Conservation (phyloP, 805 yeast species). For the Metschnikowia sp. region DNA sequence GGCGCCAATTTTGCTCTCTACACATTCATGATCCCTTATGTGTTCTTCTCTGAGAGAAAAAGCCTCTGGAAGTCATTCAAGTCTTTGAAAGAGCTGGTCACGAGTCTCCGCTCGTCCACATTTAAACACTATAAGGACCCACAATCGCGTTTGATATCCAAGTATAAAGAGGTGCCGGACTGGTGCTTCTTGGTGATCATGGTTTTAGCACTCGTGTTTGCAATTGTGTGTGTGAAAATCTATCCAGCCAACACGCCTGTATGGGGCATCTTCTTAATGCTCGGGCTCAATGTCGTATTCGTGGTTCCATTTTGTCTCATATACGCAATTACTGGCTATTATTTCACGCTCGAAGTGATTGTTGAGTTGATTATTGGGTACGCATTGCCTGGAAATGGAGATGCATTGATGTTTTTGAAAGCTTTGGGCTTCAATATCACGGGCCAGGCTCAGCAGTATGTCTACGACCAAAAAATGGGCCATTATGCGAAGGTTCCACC, state of each 20-base stretch:
- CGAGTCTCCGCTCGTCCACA: slow-evolving; percentile 16
- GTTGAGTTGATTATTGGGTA: slow-evolving; percentile 42
- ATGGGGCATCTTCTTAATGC: slow-evolving; percentile 38
- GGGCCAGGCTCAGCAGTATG: slow-evolving; percentile 44
- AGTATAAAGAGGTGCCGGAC: slow-evolving; percentile 38
- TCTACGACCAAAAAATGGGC: slow-evolving; percentile 45
- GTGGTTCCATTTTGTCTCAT: slow-evolving; percentile 39
- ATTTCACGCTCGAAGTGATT: slow-evolving; percentile 40
- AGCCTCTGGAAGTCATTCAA: slow-evolving; percentile 8
- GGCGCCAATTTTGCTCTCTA: slow-evolving; percentile 28
- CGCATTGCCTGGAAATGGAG: slow-evolving; percentile 46
- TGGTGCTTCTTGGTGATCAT: slow-evolving; percentile 39
- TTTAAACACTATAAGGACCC: slow-evolving; percentile 29
- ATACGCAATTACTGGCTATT: slow-evolving; percentile 31
- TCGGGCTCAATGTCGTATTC: slow-evolving; percentile 35
- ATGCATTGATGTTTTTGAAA: slow-evolving; percentile 46
- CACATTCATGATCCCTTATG: slow-evolving; percentile 21
- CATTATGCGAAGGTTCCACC: slow-evolving; percentile 43
- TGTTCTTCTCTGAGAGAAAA: slow-evolving; percentile 5
- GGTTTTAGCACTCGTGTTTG: slow-evolving; percentile 28
- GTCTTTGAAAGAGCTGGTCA: slow-evolving; percentile 12
- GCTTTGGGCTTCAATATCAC: slow-evolving; percentile 47
- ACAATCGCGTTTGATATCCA: slow-evolving; percentile 52
- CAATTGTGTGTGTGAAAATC: slow-evolving; percentile 36
- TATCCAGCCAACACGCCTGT: slow-evolving; percentile 45